Evolutionary conservation across 169 alveolate species (phyloP).

Genomic region (Eimeria mitis): DNA sequence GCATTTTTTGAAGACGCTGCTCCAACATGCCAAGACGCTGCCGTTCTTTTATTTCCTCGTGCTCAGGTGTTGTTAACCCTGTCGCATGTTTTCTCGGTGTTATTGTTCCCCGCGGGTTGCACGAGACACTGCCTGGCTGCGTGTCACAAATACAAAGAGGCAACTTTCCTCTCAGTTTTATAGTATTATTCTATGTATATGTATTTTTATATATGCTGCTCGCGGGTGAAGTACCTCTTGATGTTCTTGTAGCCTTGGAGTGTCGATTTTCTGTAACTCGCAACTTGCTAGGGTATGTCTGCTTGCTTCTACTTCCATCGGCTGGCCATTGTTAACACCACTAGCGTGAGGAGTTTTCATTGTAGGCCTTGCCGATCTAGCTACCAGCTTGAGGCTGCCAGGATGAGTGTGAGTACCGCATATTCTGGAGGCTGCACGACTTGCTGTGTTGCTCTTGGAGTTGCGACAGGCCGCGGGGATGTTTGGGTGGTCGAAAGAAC

Average conservation of each 20-base stretch:
- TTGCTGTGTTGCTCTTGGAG: not conserved
- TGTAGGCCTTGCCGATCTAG: not conserved
- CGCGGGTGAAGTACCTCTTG: not conserved
- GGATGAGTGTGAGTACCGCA: not conserved
- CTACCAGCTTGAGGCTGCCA: not conserved
- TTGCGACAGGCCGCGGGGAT: not conserved
- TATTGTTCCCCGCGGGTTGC: too few relatives aligned
- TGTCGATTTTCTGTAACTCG: not conserved
- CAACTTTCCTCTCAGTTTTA: not conserved
- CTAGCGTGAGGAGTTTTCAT: not conserved
- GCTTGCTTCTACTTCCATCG: not conserved
- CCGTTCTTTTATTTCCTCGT: not conserved
- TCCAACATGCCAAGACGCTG: conserved; percentile 10
- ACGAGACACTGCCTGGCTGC: not conserved
- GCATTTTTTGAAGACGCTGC: conserved; percentile 2
- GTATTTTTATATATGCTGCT: not conserved
- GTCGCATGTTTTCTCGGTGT: not conserved
- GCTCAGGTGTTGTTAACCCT: not conserved
- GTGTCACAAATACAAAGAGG: not conserved
- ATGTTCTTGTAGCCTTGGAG: not conserved
- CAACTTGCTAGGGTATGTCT: too few relatives aligned
- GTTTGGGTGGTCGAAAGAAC: not conserved
- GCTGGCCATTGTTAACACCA: not conserved
- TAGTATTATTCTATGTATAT: too few relatives aligned
- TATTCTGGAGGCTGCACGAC: not conserved